Percentiles rank a stretch among this genome's conserved stretches.
These are phyloP conservation scores for Zanthoxylum bungeanum DNA, from an alignment of 345 rosid species.

Conservation along the genomic window DNA sequence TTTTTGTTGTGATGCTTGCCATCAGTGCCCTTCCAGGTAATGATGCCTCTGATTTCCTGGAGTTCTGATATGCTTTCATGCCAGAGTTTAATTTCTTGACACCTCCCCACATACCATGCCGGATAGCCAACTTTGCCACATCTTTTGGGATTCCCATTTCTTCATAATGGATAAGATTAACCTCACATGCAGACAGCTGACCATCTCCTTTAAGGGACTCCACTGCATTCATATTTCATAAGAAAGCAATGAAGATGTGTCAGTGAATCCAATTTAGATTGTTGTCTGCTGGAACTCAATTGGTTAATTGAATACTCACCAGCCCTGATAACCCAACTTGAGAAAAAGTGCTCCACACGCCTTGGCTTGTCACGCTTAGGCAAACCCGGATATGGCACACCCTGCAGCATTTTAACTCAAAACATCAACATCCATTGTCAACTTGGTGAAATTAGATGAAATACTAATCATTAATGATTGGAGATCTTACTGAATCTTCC, in stretches of 20 bases:
- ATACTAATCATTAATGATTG: neutral
- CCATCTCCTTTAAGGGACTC: slow-evolving; percentile 91
- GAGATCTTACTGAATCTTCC: neutral
- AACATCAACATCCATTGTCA: slow-evolving; percentile 6
- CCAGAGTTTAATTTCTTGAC: slow-evolving; percentile 84
- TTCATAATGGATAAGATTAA: slow-evolving; percentile 77
- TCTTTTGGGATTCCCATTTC: slow-evolving; percentile 99
- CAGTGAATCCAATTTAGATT: neutral
- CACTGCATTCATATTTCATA: slow-evolving; percentile 43
- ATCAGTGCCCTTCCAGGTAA: slow-evolving; percentile 66
- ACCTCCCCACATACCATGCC: slow-evolving; percentile 99
- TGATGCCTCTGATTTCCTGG: slow-evolving; percentile 48
- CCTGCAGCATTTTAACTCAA: slow-evolving; percentile 38
- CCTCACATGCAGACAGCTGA: slow-evolving; percentile 78
- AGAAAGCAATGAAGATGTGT: neutral
- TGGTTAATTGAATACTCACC: slow-evolving; percentile 41
- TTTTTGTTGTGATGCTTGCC: slow-evolving; percentile 72
- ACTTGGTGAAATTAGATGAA: neutral
- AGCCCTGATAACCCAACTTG: slow-evolving; percentile 87
- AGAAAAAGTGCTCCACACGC: slow-evolving; percentile 83
- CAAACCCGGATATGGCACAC: slow-evolving; percentile 60
- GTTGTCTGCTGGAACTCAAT: neutral
- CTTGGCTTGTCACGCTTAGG: slow-evolving; percentile 87
- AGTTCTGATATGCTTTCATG: slow-evolving; percentile 82
- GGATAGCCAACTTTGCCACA: slow-evolving; percentile 87